Base-by-base conservation (phyloP, 371 early-diverging fungal genomes). In the Rhizopus arrhizus region DNA sequence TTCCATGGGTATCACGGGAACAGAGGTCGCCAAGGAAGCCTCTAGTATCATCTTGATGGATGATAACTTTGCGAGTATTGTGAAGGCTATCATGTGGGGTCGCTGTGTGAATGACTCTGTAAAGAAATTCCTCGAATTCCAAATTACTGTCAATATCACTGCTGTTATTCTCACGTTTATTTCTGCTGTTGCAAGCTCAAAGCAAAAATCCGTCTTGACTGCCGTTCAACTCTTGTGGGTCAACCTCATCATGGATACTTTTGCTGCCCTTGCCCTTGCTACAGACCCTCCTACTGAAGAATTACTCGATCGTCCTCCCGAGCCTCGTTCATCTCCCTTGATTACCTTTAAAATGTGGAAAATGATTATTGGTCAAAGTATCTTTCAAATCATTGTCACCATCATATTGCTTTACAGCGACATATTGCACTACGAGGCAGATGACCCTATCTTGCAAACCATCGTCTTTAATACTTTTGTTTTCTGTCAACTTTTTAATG, bases 381-480 rank as follows among this genome's bases (percentile, higher is more conserved):
- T 84, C 6, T 82, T 82, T 66, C 87, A 90, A 62, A 64, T 89
- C 12, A 55, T 79, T 6, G 72, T 83, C 13, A 78, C 80, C 5
- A 68, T 82, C 16, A 62, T 80, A 13, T 66, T 89, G 33, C 60
- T 83, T 7, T 85, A 82, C 59, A 68, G 68, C 40, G 83, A 82
- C 41, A 59, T 64, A 40, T 61, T 56, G 29, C 60, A 73, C 35
- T 68, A 67, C 22, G 49, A 56, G 13, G 7, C 68, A 2, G 72
- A 75, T n/a, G 68, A 67, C 15, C 49, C 62, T 15, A 67, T 75
- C 11, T 69, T 90, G 8, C 71, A 78, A 41, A 84, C 89, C 9
- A 72, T 89, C 57, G 82, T 92, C 0, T 93, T 92, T 71, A 93
- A 89, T 61, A 83, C 91, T 0, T 93, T 92, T 74, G 89, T 92